Conservation (phyloP, 129 eudicot genomes). For the Artemisia tridentata region DNA sequence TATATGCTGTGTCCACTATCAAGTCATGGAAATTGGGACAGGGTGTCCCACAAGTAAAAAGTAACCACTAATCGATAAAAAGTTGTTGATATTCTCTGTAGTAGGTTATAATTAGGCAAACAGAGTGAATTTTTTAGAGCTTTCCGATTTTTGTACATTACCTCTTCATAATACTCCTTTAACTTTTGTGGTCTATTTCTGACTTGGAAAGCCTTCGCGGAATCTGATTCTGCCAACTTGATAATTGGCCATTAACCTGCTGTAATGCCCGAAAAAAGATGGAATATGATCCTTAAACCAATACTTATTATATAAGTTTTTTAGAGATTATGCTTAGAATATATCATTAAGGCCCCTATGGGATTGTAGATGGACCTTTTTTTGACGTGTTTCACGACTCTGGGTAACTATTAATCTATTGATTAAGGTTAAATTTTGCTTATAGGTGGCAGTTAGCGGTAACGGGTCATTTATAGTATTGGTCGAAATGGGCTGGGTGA, state of each 20-base stretch:
- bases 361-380: too few relatives aligned
- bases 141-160: not conserved
- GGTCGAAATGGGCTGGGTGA: not conserved
- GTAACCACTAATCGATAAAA: constrained; percentile 9
- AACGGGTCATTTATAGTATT: not conserved
- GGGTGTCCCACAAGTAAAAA: not conserved
- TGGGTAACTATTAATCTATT: not conserved
- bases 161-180: not conserved
- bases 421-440: not conserved
- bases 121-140: not conserved
- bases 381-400: too few relatives aligned
- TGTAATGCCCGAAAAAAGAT: constrained; percentile 3
- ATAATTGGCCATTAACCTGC: constrained; percentile 17
- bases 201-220: constrained; percentile 18
- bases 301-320: constrained; percentile 6
- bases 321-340: constrained; percentile 1
- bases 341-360: not conserved
- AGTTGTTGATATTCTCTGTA: not conserved
- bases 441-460: not conserved
- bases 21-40: not conserved
- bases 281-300: constrained; percentile 37
- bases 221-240: constrained; percentile 32
- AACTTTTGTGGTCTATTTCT: constrained; percentile 4
- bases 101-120: not conserved
- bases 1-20: not conserved